Evolutionary conservation across 2,329 filamentous ascomycete species (phyloP).

Genomic region (Fusarium abutilonis): DNA sequence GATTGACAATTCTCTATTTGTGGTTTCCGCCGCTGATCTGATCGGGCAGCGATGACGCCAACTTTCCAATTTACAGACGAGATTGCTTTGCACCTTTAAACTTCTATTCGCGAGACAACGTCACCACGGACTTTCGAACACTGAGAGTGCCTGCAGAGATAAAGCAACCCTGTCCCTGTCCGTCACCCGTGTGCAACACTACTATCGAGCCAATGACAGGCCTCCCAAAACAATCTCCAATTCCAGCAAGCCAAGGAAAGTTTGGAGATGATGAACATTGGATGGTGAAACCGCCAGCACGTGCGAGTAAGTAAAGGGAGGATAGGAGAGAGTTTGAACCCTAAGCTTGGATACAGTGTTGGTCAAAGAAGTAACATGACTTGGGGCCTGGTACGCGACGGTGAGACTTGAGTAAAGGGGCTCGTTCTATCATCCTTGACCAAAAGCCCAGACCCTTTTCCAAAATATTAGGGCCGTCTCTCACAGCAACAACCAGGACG

Average conservation of each 20-base stretch:
- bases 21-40: slow-evolving; percentile 21
- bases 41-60: slow-evolving; percentile 30
- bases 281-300: slow-evolving; percentile 23
- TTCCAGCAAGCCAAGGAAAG: slow-evolving; percentile 21
- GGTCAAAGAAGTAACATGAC: neutral
- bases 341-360: neutral
- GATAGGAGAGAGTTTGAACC: neutral
- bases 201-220: slow-evolving; percentile 32
- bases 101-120: slow-evolving; percentile 5
- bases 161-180: slow-evolving; percentile 21
- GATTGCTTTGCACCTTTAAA: slow-evolving; percentile 16
- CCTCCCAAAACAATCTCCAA: slow-evolving; percentile 23
- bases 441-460: slow-evolving; percentile 12
- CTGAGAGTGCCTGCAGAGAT: neutral
- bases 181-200: slow-evolving; percentile 3
- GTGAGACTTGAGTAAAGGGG: slow-evolving; percentile 4
- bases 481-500: slow-evolving; percentile 8
- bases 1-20: slow-evolving; percentile 18
- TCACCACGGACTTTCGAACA: slow-evolving; percentile 5
- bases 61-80: slow-evolving; percentile 13
- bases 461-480: slow-evolving; percentile 27
- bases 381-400: neutral
- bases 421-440: slow-evolving; percentile 10
- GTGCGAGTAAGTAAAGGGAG: slow-evolving; percentile 13
- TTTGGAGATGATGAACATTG: slow-evolving; percentile 16